Percentiles rank a stretch among this genome's conserved stretches.
phyloP scores from a whole-genome alignment of 768 basidiomycete genomes.

The Agrocybe pediades region DNA sequence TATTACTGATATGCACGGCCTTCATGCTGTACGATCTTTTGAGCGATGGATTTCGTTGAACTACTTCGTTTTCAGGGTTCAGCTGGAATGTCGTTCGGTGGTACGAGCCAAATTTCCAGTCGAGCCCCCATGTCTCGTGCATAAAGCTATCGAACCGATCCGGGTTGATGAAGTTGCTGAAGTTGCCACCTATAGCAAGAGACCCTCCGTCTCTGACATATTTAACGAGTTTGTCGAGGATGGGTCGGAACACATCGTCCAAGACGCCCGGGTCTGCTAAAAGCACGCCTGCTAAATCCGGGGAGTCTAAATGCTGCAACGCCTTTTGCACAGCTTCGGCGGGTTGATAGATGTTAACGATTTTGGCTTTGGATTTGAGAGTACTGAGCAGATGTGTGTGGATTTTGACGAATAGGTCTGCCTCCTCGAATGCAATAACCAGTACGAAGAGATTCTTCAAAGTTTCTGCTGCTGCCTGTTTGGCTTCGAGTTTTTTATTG shows the following conservation, averaged over 20 bases:
- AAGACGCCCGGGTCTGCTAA: constrained; percentile 37
- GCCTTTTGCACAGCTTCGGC: constrained; percentile 15
- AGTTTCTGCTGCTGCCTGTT: neutral
- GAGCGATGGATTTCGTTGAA: constrained; percentile 29
- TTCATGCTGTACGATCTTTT: constrained; percentile 42
- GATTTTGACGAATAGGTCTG: constrained; percentile 21
- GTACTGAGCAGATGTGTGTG: constrained; percentile 27
- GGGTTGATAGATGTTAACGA: constrained; percentile 18
- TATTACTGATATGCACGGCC: constrained; percentile 34
- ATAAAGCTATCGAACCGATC: constrained; percentile 29
- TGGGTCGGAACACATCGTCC: constrained; percentile 16
- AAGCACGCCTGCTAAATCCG: constrained; percentile 32
- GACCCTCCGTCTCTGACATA: constrained; percentile 39
- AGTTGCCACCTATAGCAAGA: constrained; percentile 36
- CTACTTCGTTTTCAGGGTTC: constrained; percentile 31
- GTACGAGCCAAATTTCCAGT: constrained; percentile 41
- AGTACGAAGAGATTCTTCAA: constrained; percentile 24
- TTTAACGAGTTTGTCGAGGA: constrained; percentile 33
- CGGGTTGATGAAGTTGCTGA: constrained; percentile 28
- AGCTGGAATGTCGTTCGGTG: constrained; percentile 37
- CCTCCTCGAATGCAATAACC: constrained; percentile 29
- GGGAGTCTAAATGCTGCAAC: constrained; percentile 24
- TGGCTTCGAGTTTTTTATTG: neutral
- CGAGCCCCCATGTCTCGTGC: constrained; percentile 30
- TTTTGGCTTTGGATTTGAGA: constrained; percentile 23